Base-by-base conservation (phyloP, 768 basidiomycete genomes). In the Tylopilus sp. region DNA sequence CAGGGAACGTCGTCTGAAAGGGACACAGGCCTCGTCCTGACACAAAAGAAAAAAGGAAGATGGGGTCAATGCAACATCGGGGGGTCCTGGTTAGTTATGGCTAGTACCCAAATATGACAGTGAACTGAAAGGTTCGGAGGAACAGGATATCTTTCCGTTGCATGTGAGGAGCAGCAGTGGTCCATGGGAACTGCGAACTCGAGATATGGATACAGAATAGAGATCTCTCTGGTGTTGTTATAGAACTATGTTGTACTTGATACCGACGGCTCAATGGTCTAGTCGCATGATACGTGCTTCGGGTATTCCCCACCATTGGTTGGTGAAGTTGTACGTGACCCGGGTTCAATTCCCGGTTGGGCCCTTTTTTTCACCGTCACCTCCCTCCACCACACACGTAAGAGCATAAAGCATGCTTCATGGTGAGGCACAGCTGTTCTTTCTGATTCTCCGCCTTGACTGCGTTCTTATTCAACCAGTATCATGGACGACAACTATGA, bases 211-310 rank as follows among this genome's bases (percentile, higher is more conserved):
- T n/a, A n/a, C n/a, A n/a, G n/a, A n/a, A n/a, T n/a, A n/a, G 4
- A 28, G 26, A 2, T 28, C 7, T 28, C 28, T 3, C 3, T 28
- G 28, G 10, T 39, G 11, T 20, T 39, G n/a, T 7, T 39, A 39
- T 18, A 21, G 20, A 38, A 9, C 20, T 12, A 21, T 21, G 20
- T 6, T 20, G 20, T 18, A 10, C 6, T 12, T 21, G n/a, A n/a
- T 25, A 9, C 13, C 26, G 47, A 31, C 28, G 47, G 64, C 64
- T 64, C 61, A 68, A 67, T 67, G 66, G 66, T 66, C 64, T 64
- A 67, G 65, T 67, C 35, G 65, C 57, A 67, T 68, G 65, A 67
- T 67, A 67, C 65, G 65, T 66, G 66, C 65, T 68, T 67, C 65
- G 65, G 65, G 65, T 44, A 18, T 48, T 38, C 55, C 55, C 53